phyloP scores from a whole-genome alignment of 306 rosid species.

The Medicago lupulina region DNA sequence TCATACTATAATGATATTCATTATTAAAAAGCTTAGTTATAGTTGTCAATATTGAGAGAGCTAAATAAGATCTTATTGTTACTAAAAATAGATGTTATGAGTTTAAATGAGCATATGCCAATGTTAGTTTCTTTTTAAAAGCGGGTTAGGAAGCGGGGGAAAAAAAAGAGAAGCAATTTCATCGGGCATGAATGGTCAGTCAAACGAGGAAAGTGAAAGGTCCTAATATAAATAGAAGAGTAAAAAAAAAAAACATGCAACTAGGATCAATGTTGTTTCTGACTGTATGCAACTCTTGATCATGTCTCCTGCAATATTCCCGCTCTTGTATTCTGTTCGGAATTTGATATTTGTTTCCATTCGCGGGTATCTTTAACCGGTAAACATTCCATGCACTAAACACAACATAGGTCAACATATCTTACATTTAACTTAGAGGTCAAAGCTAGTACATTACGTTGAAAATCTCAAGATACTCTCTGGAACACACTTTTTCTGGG shows the following conservation, averaged over 20 bases:
- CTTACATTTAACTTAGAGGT: background rate
- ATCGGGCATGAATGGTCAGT: background rate
- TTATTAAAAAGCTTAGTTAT: background rate
- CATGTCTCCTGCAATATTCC: background rate
- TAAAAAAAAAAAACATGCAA: background rate
- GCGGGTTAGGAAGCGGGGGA: too few species aligned
- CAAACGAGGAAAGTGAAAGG: background rate
- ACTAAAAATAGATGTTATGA: too few species aligned
- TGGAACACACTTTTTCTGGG: background rate
- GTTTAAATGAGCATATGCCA: too few species aligned
- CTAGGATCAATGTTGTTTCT: background rate
- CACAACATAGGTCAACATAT: conserved; percentile 1
- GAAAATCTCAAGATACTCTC: conserved; percentile 5
- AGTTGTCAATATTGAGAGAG: too few species aligned
- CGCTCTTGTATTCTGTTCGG: background rate
- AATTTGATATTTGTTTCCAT: background rate
- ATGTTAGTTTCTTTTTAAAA: too few species aligned
- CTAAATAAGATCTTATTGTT: too few species aligned
- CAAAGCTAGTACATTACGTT: background rate
- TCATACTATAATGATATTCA: background rate
- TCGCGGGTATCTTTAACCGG: background rate
- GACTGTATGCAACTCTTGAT: background rate
- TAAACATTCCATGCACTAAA: background rate
- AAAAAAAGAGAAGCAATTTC: too few species aligned
- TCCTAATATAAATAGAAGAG: background rate